Conservation (phyloP, 176 grass and related monocot genomes). For the Pontederia crassipes region DNA sequence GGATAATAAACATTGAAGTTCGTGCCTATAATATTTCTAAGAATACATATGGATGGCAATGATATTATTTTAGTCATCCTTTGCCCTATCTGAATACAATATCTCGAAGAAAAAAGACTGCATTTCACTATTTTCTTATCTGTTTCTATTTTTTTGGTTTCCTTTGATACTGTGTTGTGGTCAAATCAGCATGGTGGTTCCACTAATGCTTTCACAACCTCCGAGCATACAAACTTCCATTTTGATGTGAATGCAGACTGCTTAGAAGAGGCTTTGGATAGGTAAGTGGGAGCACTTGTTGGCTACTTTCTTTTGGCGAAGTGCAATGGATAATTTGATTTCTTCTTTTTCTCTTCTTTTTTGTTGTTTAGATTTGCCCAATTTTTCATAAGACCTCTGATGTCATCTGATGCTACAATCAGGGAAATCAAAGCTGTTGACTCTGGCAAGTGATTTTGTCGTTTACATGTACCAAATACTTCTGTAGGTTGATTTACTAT, state of each 20-base stretch:
- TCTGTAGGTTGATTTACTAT: background rate
- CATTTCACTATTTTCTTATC: too few relatives aligned
- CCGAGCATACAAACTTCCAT: constrained; percentile 71
- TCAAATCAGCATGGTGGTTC: constrained; percentile 77
- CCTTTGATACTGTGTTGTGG: constrained; percentile 16
- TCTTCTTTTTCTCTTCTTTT: constrained; percentile 7
- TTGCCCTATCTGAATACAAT: too few relatives aligned
- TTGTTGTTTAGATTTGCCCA: constrained; percentile 67
- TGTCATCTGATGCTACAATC: constrained; percentile 85
- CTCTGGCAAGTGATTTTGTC: constrained; percentile 48
- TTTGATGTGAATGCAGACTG: constrained; percentile 87
- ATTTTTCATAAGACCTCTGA: constrained; percentile 94
- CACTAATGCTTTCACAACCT: constrained; percentile 77
- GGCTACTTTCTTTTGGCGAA: constrained; percentile 11
- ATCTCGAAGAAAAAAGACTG: too few relatives aligned
- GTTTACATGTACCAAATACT: constrained; percentile 14
- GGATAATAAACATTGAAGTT: too few relatives aligned
- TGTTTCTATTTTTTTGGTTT: constrained; percentile 5
- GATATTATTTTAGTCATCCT: too few relatives aligned
- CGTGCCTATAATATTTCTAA: too few relatives aligned
- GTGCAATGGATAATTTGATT: constrained; percentile 8
- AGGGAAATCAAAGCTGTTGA: constrained; percentile 98
- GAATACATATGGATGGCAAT: too few relatives aligned
- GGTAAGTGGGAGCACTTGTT: constrained; percentile 31
- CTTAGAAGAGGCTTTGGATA: constrained; percentile 82